Conservation (phyloP, 768 basidiomycete genomes). For the Porpolomopsis calyptriformis region DNA sequence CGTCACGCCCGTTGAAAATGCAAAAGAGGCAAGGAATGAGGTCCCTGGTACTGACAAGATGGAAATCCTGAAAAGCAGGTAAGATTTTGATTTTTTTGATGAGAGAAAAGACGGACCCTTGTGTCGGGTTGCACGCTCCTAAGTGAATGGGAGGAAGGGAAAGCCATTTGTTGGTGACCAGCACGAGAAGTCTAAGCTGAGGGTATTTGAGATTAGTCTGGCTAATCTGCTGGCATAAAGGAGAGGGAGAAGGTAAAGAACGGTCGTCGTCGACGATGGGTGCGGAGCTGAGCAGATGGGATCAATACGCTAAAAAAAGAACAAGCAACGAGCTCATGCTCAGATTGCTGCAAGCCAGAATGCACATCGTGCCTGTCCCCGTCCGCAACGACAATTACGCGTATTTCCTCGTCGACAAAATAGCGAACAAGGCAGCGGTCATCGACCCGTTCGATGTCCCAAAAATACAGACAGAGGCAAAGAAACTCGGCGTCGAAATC, state of each 20-base stretch:
- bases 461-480: conserved; percentile 55
- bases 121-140: too few relatives aligned
- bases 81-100: too few relatives aligned
- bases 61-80: too few relatives aligned
- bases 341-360: conserved; percentile 20
- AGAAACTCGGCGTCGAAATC: conserved; percentile 50
- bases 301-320: too few relatives aligned
- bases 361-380: conserved; percentile 73
- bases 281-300: too few relatives aligned
- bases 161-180: conserved; percentile 4
- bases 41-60: too few relatives aligned
- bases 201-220: too few relatives aligned
- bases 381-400: conserved; percentile 80
- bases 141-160: too few relatives aligned
- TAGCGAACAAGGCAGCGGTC: conserved; percentile 57
- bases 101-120: too few relatives aligned
- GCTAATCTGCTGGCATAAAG: too few relatives aligned
- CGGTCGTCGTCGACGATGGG: not conserved
- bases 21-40: too few relatives aligned
- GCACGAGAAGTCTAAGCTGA: not conserved
- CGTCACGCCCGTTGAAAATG: too few relatives aligned
- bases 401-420: conserved; percentile 67
- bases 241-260: not conserved
- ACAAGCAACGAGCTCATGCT: not conserved
- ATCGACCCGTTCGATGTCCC: conserved; percentile 73